Evolutionary conservation across 805 yeast genomes (phyloP), one percentile per base, ranked within the genome.

Genomic region (Novakomyces olei): DNA sequence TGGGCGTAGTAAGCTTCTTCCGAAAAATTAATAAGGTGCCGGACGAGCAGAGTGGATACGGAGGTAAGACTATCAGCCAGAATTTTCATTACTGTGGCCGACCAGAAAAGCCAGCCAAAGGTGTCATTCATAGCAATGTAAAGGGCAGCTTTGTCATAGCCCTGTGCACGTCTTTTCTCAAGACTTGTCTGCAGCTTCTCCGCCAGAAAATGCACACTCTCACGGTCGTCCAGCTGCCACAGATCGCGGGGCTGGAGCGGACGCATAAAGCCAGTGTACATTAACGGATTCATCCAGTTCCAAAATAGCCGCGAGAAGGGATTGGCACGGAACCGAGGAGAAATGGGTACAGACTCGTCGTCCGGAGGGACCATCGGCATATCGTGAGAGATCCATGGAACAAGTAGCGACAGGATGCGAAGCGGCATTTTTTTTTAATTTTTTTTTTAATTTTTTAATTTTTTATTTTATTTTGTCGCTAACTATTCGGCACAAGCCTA

Each of bases 1-100:
- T 54, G 65, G 17, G 49, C 45, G 5, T 64, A 62, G 27, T 33
- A 36, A 33, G 63, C 60, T 30, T 47, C 45, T 40, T 64, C 68
- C n/a, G 77, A 76, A 41, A 66, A 76, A 27, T 57, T 57, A 38
- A 79, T 74, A 36, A 80, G 55, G 24, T 64, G 58, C 47, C 69
- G 66, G 3, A 78, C 67, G 7, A 78, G 48, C 40, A 79, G 55
- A 1, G 92, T 83, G 24, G 71, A 67, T 19, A 70, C 53, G 1
- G 76, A 68, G 34, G 48, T 53, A 5, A 48, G 36, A 4, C 42
- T 25, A 41, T 58, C 62, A 22, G 50, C 41, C 12, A 47, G 8
- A 17, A 46, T 38, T 33, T 54, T 53, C 19, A 44, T 29, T 8
- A 41, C 19, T 25, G 54, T 57, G 4, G 46, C 49, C n/a, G 38